Conservation (phyloP, 306 rosid genomes). For the Elaeagnus macrophylla region DNA sequence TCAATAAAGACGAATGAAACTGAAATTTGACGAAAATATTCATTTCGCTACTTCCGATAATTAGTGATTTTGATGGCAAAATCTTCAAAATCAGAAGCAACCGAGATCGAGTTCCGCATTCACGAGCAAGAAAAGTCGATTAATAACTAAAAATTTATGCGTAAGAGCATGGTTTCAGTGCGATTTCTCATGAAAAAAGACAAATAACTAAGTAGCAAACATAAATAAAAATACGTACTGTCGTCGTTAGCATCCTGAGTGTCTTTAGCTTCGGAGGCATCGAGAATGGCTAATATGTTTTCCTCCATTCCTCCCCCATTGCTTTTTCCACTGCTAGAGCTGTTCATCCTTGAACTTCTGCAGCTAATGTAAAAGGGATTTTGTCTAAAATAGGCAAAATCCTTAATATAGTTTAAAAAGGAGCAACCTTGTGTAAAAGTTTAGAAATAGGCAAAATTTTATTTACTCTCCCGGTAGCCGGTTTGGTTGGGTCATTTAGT, state of each 20-base stretch:
- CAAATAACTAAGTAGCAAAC: not conserved
- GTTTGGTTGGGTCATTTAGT: too few relatives aligned
- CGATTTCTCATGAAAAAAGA: not conserved
- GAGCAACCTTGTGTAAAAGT: too few relatives aligned
- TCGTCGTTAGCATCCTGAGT: constrained; percentile 63
- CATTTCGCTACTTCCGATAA: not conserved
- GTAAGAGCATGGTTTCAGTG: too few relatives aligned
- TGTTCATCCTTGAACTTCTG: constrained; percentile 28
- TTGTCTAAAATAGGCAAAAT: too few relatives aligned
- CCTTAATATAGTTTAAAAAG: too few relatives aligned
- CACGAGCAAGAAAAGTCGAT: too few relatives aligned
- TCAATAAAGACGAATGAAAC: constrained; percentile 7
- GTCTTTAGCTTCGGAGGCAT: constrained; percentile 48
- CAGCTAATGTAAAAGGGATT: too few relatives aligned
- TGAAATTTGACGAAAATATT: not conserved
- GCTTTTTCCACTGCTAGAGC: constrained; percentile 24
- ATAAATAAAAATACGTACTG: constrained; percentile 19
- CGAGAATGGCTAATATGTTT: constrained; percentile 61
- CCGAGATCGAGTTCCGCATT: too few relatives aligned
- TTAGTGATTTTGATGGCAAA: not conserved
- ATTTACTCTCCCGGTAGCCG: too few relatives aligned
- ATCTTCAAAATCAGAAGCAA: not conserved
- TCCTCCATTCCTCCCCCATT: constrained; percentile 41
- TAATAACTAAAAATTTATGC: not conserved
- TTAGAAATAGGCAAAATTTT: too few relatives aligned